Evolutionary conservation across 2,329 filamentous ascomycete genomes (phyloP).

Genomic region (Colletotrichum nymphaeae): DNA sequence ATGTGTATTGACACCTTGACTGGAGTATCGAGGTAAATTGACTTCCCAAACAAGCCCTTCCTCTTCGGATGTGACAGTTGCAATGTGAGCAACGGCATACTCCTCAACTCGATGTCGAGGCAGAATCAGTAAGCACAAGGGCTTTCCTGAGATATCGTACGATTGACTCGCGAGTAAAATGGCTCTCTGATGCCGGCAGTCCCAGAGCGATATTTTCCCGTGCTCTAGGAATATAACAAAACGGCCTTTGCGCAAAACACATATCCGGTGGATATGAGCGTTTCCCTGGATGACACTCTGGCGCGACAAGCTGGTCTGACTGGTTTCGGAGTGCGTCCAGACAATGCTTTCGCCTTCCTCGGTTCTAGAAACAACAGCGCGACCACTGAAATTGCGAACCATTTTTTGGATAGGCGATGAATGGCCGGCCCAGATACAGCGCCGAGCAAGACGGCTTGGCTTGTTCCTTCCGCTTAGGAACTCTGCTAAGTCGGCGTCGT

Average conservation of each 20-base stretch:
- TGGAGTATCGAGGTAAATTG: slow-evolving; percentile 63
- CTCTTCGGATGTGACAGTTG: slow-evolving; percentile 84
- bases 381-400: slow-evolving; percentile 84
- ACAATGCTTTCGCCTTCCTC: slow-evolving; percentile 82
- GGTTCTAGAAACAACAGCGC: slow-evolving; percentile 84
- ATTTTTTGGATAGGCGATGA: slow-evolving; percentile 85
- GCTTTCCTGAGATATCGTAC: slow-evolving; percentile 75
- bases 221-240: slow-evolving; percentile 86
- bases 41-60: slow-evolving; percentile 87
- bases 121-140: slow-evolving; percentile 82
- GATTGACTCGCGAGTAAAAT: slow-evolving; percentile 66
- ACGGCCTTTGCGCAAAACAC: slow-evolving; percentile 79
- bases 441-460: slow-evolving; percentile 69
- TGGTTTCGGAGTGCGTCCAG: slow-evolving; percentile 76
- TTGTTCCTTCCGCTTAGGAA: slow-evolving; percentile 80
- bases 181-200: slow-evolving; percentile 73
- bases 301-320: slow-evolving; percentile 67
- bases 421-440: slow-evolving; percentile 85
- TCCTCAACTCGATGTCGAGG: slow-evolving; percentile 70
- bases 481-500: slow-evolving; percentile 80
- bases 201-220: slow-evolving; percentile 80
- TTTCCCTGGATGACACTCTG: slow-evolving; percentile 76
- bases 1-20: slow-evolving; percentile 38
- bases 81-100: slow-evolving; percentile 74
- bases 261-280: slow-evolving; percentile 83